These are phyloP conservation scores for Cryptosporidium sp. DNA, from an alignment of 169 alveolate species.

Conservation along the genomic window DNA sequence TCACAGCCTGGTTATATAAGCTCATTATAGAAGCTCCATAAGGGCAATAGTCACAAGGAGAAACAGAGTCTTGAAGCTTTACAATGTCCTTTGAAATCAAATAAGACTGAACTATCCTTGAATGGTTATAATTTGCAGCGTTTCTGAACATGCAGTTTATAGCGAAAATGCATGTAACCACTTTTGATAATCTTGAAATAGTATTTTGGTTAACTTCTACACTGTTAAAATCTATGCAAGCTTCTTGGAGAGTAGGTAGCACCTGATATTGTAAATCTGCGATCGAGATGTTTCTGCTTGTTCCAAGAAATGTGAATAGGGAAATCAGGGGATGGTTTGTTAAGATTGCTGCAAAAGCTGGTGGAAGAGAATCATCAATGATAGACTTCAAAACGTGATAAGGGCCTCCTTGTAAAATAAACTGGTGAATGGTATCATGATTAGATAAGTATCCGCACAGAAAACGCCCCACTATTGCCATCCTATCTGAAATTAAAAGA, in stretches of 20 bases:
- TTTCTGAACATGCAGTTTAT: slow-evolving; percentile 65
- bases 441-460: slow-evolving; percentile 65
- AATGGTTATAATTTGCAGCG: slow-evolving; percentile 48
- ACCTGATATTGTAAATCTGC: slow-evolving; percentile 73
- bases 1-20: slow-evolving; percentile 17
- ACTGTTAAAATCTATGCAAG: slow-evolving; percentile 22
- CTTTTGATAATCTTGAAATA: slow-evolving; percentile 16
- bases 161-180: slow-evolving; percentile 47
- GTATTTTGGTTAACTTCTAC: neutral
- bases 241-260: slow-evolving; percentile 61
- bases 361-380: slow-evolving; percentile 50
- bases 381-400: slow-evolving; percentile 48
- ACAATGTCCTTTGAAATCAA: slow-evolving; percentile 58
- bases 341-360: slow-evolving; percentile 64
- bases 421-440: slow-evolving; percentile 58
- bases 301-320: slow-evolving; percentile 56
- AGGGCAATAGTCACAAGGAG: slow-evolving; percentile 18
- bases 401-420: slow-evolving; percentile 67
- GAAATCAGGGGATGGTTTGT: slow-evolving; percentile 63
- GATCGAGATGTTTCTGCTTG: slow-evolving; percentile 50
- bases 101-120: slow-evolving; percentile 26
- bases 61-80: neutral
- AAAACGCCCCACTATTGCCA: slow-evolving; percentile 73
- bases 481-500: slow-evolving; percentile 56
- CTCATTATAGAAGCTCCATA: slow-evolving; percentile 67